Base-by-base conservation (phyloP, 768 basidiomycete species). In the Lactarius deliciosus region DNA sequence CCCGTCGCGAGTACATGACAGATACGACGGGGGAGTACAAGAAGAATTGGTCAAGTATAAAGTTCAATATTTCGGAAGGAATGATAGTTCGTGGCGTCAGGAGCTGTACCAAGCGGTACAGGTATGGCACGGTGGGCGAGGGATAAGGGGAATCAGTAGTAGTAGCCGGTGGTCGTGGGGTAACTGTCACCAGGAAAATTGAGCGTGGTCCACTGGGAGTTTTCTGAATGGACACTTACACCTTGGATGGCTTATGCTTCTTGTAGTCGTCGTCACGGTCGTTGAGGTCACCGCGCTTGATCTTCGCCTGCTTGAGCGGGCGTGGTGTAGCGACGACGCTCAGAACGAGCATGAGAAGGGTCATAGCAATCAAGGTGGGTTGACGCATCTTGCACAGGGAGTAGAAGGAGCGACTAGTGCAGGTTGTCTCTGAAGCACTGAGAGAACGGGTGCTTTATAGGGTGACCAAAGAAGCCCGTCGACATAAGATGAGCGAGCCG, bases 271-370 rank as follows among this genome's bases (percentile, higher is more conserved):
- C 6, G 3, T 1, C 16, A 43, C 45, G 64, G 15, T 57, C 22
- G 0, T 57, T 13, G 5, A n/a, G 47, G 20, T 54, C 73, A 28
- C 72, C 72, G 56, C 75, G 73, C 68, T 70, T 72, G 45, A 71
- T 56, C 63, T 69, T 70, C 34, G 64, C 70, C 69, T 77, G 76
- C 57, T 76, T 76, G 34, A 76, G 72, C 18, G 63, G 60, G 65
- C 69, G 73, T 13, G 64, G 63, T 5, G 36, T 9, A 9, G 63
- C 66, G 3, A 47, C 32, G n/a, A 55, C 67, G 57, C 54, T 36
- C 57, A 68, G 20, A n/a, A 45, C 45, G 40, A 68, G 61, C 41
- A 69, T 3, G 32, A 64, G 38, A 43, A 70, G 40, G 55, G 47
- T 5, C 28, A 69, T 16, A 15, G 36, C 11, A 1, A 69, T 2